Evolutionary conservation across 106 monocot genomes (phyloP), one percentile per base, ranked within the genome.

Genomic region (Dioscorea alata): DNA sequence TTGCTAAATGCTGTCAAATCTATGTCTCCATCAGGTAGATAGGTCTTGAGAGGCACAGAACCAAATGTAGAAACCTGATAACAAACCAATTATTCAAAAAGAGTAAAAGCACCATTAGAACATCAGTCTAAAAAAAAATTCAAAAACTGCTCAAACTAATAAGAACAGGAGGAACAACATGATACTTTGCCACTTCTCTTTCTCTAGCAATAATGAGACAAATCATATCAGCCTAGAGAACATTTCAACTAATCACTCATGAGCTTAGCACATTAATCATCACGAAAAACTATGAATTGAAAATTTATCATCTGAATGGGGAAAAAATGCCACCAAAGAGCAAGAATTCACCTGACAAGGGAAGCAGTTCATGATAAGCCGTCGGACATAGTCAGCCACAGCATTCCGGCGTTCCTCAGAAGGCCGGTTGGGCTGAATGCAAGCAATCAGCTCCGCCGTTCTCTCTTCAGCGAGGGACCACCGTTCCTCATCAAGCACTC

Each of bases 21-120:
- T 79, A 95, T 95, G 58, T 95, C 94, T 71, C 94, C 94, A 91
- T 95, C 94, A 59, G 91, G 94, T 66, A 95, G 75, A 72, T 95
- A 95, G 60, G 94, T 95, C 85, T 95, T 95, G 28, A 95, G 81
- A 70, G 94, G 94, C 57, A 95, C 94, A 52, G 94, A 95, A 17
- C 94, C 94, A 86, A 95, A 95, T 31, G 91, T 90, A 71, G 79
- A 95, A 60, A 95, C 94, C 94, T 95, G 79, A 65, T 42, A 42
- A 42, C 42, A 42, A 42, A 42, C 42, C 0, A 6, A 42, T 3
- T 42, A 42, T 6, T 42, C 9, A 8, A 42, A 42, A 8, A 8
- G 42, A 10, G 42, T 54, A 54, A 54, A 54, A 54, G 54, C 54
- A 54, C 15, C 13, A 54, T 54, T 3, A 42, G 6, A 42, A 5